Base-by-base conservation (phyloP, 768 basidiomycete species). In the Collybiopsis luxurians region DNA sequence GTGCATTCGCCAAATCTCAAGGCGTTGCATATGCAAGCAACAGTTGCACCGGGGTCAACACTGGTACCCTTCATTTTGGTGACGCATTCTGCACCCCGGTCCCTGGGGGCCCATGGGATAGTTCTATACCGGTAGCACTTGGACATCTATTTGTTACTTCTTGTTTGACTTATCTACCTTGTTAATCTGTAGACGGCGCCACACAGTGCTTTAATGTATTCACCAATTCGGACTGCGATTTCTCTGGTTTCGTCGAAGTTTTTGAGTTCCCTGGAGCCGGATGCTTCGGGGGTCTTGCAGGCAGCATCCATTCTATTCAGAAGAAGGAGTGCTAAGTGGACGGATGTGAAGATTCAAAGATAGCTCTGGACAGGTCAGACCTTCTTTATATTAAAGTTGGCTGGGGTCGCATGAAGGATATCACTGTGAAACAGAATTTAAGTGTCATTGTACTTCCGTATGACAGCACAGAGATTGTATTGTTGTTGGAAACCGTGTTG, bases 61-160 rank as follows among this genome's bases (percentile, higher is more conserved):
- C 40, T 17, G 40, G 40, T 17, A 10, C 40, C 13, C 40, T 42
- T n/a, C 15, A 42, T 21, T 42, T 42, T n/a, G 40, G 40, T 5
- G 19, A 42, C 19, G 40, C 40, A 42, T 42, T 42, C 40, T 42
- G 40, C 17, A 38, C 36, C 36, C 36, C 36, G 17, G 36, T 38
- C 36, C 7, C 7, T 38, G 40, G 40, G 5, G 40, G 40, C 19
- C 40, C 40, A 6, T n/a, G 40, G 40, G 40, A 42, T 21, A 42
- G 40, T 42, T 42, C 40, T 42, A 17, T 21, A 42, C 40, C n/a
- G 40, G 40, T 42, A 42, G 40, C 19, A 42, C 27, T 19, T 13
- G 40, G 27, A 66, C 26, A 59, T 71, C 30, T 72, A 70, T 55
- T 67, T 55, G 36, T 44, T 39, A 24, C 19, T 13, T 1, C 11